Evolutionary conservation across 164 flowering plant species (phyloP).

Genomic region (Vitis labrusca): DNA sequence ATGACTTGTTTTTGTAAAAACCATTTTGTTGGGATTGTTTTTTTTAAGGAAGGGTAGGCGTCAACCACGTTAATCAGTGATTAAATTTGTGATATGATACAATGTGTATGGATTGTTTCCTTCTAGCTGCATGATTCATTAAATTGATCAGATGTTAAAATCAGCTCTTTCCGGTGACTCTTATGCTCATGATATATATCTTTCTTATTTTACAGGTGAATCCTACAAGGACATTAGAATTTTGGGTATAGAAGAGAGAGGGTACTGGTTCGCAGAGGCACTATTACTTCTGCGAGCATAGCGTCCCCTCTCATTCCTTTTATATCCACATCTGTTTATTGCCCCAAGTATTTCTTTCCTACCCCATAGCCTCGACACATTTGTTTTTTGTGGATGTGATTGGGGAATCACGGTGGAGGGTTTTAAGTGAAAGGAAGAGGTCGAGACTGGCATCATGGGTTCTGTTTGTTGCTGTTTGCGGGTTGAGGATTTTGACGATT

Average conservation of each 20-base stretch:
- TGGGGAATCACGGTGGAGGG: constrained; percentile 2
- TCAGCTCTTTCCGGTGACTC: neutral
- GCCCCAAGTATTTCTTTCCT: neutral
- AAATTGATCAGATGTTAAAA: neutral
- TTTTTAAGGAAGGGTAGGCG: too few species aligned
- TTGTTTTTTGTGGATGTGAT: constrained; percentile 1
- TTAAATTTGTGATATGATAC: neutral
- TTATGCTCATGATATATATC: neutral
- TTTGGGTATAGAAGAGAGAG: constrained; percentile 26
- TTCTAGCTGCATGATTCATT: neutral
- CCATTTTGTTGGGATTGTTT: too few species aligned
- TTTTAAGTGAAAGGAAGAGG: constrained; percentile 6
- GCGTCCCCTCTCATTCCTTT: constrained; percentile 39
- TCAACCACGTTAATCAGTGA: neutral
- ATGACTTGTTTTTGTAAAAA: too few species aligned
- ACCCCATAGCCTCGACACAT: neutral
- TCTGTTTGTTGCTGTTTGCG: constrained; percentile 79
- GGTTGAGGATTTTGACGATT: constrained; percentile 64
- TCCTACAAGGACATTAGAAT: constrained; percentile 1
- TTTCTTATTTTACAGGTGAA: constrained; percentile 25
- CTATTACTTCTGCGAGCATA: constrained; percentile 40
- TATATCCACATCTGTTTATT: neutral
- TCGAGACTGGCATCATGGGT: constrained; percentile 56
- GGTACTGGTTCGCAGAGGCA: constrained; percentile 45
- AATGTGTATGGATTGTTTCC: neutral